Evolutionary conservation across 2,329 filamentous ascomycete species (phyloP).

Genomic region (Phialocephala subalpina): DNA sequence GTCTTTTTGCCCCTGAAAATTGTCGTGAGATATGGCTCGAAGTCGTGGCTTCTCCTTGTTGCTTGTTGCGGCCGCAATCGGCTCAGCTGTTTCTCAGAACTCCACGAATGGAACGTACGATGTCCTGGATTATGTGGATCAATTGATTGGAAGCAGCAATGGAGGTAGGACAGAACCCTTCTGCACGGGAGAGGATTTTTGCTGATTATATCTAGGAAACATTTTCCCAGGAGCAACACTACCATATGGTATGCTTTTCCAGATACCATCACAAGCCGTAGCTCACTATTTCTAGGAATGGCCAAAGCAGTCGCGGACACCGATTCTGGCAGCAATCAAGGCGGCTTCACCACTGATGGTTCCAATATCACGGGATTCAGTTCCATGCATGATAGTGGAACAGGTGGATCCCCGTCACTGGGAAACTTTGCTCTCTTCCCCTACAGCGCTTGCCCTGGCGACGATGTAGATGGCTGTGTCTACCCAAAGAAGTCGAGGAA

Average conservation of each 20-base stretch:
- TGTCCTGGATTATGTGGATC: conserved; percentile 53
- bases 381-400: conserved; percentile 53
- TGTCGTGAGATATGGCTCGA: conserved; percentile 23
- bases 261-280: background rate
- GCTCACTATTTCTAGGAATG: conserved; percentile 46
- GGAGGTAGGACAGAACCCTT: conserved; percentile 49
- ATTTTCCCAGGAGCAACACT: conserved; percentile 64
- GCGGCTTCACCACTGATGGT: conserved; percentile 61
- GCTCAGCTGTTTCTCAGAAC: conserved; percentile 27
- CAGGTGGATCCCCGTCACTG: conserved; percentile 63
- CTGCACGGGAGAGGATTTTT: background rate
- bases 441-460: conserved; percentile 65
- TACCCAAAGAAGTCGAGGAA: conserved; percentile 61
- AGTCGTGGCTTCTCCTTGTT: conserved; percentile 4
- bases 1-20: background rate
- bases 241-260: conserved; percentile 51
- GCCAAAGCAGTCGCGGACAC: conserved; percentile 64
- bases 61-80: conserved; percentile 10
- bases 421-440: conserved; percentile 80
- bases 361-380: conserved; percentile 44
- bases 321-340: conserved; percentile 59
- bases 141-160: conserved; percentile 62
- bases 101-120: conserved; percentile 40
- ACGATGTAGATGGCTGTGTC: conserved; percentile 67
- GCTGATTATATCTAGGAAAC: conserved; percentile 42